These are phyloP conservation scores for Cercospora nicotianae DNA, from an alignment of 2,329 filamentous ascomycete genomes.

Conservation along the genomic window DNA sequence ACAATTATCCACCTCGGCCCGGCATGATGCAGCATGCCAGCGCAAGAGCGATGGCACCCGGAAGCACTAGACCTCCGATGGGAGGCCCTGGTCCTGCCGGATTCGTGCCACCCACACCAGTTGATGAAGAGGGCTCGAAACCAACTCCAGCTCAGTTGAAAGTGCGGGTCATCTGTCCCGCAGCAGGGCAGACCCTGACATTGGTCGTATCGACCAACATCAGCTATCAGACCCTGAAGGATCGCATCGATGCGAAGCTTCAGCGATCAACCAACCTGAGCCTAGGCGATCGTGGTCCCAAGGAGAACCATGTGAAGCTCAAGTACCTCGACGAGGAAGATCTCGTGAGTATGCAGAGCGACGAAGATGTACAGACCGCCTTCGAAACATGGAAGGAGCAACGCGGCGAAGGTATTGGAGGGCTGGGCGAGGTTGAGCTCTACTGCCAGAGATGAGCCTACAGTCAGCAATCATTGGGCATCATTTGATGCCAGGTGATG, in stretches of 20 bases:
- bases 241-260: conserved; percentile 94
- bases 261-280: conserved; percentile 81
- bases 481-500: neutral
- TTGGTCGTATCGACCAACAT: conserved; percentile 97
- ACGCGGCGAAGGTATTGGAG: conserved; percentile 60
- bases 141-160: conserved; percentile 74
- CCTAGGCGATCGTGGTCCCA: conserved; percentile 65
- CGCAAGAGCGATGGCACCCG: conserved; percentile 44
- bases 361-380: conserved; percentile 94
- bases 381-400: conserved; percentile 92
- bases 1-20: conserved; percentile 23
- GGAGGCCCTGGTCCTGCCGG: conserved; percentile 19
- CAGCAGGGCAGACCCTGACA: conserved; percentile 84
- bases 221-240: conserved; percentile 86
- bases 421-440: conserved; percentile 85
- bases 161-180: conserved; percentile 82
- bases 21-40: conserved; percentile 26
- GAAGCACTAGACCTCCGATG: conserved; percentile 34
- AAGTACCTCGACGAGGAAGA: conserved; percentile 93
- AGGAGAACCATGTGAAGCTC: conserved; percentile 66
- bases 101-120: conserved; percentile 19
- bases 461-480: neutral
- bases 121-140: conserved; percentile 42
- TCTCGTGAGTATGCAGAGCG: conserved; percentile 87
- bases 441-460: conserved; percentile 63